A percentile compares a stretch with the other conserved stretches of the same genome.
These are phyloP conservation scores for Rubia tinctorum DNA, from an alignment of 305 asterid species.

Conservation along the genomic window DNA sequence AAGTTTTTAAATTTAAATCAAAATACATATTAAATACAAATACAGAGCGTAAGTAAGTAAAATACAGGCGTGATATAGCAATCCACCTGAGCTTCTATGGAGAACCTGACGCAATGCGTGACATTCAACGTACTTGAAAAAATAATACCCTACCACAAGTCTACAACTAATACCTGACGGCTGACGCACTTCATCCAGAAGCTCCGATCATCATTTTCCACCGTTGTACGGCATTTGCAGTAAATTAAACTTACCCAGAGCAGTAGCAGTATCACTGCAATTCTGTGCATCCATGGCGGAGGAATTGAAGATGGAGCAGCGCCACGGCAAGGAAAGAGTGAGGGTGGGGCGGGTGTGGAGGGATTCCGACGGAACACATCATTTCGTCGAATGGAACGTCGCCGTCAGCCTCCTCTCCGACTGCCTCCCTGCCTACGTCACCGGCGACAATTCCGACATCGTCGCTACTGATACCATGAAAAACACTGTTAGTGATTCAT, in stretches of 20 bases:
- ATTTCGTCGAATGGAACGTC: conserved; percentile 81
- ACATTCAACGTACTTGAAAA: not conserved
- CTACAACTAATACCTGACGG: too few species aligned
- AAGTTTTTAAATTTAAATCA: too few species aligned
- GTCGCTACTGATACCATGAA: conserved; percentile 98
- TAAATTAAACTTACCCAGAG: not conserved
- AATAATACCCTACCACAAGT: too few species aligned
- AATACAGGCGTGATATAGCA: too few species aligned
- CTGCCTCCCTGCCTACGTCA: conserved; percentile 66
- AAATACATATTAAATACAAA: too few species aligned
- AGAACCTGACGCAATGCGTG: not conserved
- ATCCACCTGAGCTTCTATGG: too few species aligned
- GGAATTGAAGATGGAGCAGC: conserved; percentile 63
- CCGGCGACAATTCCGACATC: conserved; percentile 60
- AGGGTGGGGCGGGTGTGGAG: conserved; percentile 86
- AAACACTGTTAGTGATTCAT: conserved; percentile 52
- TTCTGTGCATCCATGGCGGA: conserved; percentile 13
- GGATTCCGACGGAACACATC: conserved; percentile 54
- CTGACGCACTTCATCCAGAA: not conserved
- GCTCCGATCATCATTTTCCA: not conserved
- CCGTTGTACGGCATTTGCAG: not conserved
- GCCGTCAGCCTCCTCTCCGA: conserved; percentile 86
- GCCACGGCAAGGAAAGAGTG: conserved; percentile 87
- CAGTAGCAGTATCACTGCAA: not conserved
- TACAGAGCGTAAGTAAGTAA: too few species aligned